These are phyloP conservation scores for Kluyveromyces siamensis DNA, from an alignment of 805 yeast genomes.

Conservation along the genomic window DNA sequence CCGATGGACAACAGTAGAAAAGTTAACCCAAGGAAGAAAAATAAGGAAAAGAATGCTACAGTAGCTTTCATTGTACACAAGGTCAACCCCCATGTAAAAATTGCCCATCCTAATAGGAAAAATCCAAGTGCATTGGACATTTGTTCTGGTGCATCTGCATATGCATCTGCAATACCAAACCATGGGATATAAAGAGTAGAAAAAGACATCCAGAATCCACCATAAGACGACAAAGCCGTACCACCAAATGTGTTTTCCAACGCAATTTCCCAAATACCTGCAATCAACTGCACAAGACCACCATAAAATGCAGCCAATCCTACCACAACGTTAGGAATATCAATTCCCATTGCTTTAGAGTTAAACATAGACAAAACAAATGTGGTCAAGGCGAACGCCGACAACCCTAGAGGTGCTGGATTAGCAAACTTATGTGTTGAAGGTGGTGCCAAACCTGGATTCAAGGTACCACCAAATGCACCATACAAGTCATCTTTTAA, in stretches of 20 bases:
- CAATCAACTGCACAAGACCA: constrained; percentile 48
- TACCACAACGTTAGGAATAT: constrained; percentile 43
- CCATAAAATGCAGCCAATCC: constrained; percentile 57
- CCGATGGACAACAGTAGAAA: constrained; percentile 48
- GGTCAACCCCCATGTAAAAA: constrained; percentile 48
- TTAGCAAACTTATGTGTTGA: constrained; percentile 53
- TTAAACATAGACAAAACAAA: constrained; percentile 50
- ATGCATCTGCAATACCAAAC: constrained; percentile 53
- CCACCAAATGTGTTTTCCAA: constrained; percentile 62
- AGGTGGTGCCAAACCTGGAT: constrained; percentile 56
- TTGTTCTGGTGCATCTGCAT: constrained; percentile 30
- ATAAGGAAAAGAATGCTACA: constrained; percentile 49
- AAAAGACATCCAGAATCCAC: constrained; percentile 63
- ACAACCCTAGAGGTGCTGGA: constrained; percentile 57
- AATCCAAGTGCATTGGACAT: constrained; percentile 48
- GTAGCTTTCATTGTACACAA: constrained; percentile 56
- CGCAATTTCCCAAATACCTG: constrained; percentile 60
- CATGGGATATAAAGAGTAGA: constrained; percentile 50
- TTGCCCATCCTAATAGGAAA: constrained; percentile 52
- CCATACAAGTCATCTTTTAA: constrained; percentile 46
- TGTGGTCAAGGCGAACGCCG: constrained; percentile 55
- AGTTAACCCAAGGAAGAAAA: constrained; percentile 44
- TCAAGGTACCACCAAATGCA: constrained; percentile 80
- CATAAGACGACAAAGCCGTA: constrained; percentile 52
- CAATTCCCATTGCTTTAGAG: constrained; percentile 45